Percentiles rank a stretch among this genome's conserved stretches.
Conservation (phyloP, 306 rosid genomes). For the Quercus gilva region DNA sequence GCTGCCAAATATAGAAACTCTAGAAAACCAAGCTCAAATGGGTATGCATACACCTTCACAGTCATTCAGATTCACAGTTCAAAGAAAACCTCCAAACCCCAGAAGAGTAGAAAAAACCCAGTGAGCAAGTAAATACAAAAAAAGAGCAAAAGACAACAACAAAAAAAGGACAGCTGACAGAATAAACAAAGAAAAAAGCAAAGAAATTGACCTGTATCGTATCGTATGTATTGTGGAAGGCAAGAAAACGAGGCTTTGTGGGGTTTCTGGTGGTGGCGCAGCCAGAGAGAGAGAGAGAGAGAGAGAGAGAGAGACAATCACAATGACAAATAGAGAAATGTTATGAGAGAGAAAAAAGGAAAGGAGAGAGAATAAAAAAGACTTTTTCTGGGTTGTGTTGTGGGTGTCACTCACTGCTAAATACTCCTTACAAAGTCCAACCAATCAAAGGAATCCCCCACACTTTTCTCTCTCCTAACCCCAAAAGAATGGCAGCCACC, state of each 20-base stretch:
- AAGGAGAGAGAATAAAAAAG: not conserved
- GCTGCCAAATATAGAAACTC: not conserved
- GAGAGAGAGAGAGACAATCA: not conserved
- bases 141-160: not conserved
- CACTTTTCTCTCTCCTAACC: conserved; percentile 6
- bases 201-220: too few species aligned
- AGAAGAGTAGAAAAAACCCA: not conserved
- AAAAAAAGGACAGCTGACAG: not conserved
- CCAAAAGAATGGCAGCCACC: too few species aligned
- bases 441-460: conserved; percentile 18
- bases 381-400: too few species aligned
- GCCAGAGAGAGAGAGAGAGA: not conserved
- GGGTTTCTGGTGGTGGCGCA: not conserved
- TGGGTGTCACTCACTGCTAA: not conserved
- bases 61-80: too few species aligned
- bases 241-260: not conserved
- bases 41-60: not conserved
- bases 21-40: not conserved
- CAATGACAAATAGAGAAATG: not conserved
- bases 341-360: not conserved
- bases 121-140: too few species aligned
- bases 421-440: conserved; percentile 11
- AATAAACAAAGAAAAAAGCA: too few species aligned
- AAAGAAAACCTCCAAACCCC: not conserved
- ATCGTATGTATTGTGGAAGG: too few species aligned